These are phyloP conservation scores for Lactarius sp. DNA, from an alignment of 768 basidiomycete genomes.

Conservation along the genomic window DNA sequence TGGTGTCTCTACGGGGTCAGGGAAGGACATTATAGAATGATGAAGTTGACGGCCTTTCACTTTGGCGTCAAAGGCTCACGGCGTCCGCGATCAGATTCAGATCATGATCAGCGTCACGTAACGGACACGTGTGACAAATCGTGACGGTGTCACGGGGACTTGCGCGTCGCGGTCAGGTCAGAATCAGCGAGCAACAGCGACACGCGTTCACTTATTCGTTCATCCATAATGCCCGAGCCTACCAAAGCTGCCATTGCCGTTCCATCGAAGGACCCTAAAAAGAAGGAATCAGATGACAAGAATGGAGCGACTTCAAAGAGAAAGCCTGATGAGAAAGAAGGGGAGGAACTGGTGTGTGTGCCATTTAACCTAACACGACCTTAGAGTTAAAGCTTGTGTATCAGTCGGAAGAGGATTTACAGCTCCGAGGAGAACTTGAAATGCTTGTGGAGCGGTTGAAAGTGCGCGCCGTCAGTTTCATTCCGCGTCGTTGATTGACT, in stretches of 20 bases:
- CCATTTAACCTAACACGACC: not conserved
- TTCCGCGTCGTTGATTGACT: conserved; percentile 9
- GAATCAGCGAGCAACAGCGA: not conserved
- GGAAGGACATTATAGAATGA: no score
- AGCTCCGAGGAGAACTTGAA: conserved; percentile 90
- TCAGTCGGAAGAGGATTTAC: conserved; percentile 92
- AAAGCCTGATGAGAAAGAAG: conserved; percentile 48
- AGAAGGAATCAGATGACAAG: conserved; percentile 53
- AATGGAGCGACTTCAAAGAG: conserved; percentile 37
- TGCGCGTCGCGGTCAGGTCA: conserved; percentile 23
- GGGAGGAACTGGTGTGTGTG: conserved; percentile 72
- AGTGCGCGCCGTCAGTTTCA: conserved; percentile 41
- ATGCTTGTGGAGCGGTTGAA: conserved; percentile 94
- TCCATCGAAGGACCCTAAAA: conserved; percentile 68
- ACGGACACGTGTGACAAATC: not conserved
- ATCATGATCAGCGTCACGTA: not conserved
- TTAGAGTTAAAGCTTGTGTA: conserved; percentile 1
- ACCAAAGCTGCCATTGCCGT: conserved; percentile 59
- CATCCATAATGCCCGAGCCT: conserved; percentile 49
- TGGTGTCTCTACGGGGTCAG: no score
- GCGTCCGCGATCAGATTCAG: no score
- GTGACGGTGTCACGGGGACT: conserved; percentile 20
- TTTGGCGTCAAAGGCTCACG: no score
- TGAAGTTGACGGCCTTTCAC: no score
- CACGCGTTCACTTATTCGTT: conserved; percentile 7